Evolutionary conservation across 164 flowering plant species (phyloP), one percentile per base, ranked within the genome.

Genomic region (Sedum album): DNA sequence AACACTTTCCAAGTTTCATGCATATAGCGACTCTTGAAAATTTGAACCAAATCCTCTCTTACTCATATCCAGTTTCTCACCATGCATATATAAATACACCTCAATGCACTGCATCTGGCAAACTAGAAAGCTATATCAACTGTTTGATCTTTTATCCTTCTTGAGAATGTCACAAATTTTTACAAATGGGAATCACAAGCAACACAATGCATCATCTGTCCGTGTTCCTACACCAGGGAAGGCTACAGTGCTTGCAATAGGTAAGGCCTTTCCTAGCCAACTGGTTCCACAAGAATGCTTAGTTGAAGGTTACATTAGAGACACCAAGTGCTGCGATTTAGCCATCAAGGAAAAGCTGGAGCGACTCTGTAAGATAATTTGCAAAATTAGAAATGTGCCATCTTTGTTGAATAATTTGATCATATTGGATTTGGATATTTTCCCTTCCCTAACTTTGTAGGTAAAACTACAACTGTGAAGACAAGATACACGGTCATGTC

Each of bases 401-500:
- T 1, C 4, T 15, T 44, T 44, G 15, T 11, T 44, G 17, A 44
- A 44, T 44, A 44, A 44, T 44, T 11, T 9, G 48, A 15, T 44
- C 97, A 5, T 93, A 91, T 17, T 44, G 3, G 15, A 14, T 44
- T 3, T 13, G 48, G 48, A 11, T 44, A 17, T 44, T 14, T 44
- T 38, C 10, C 17, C 78, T 86, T 44, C 48, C 48, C 48, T 44
- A 11, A 4, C 4, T 36, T 38, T 60, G 66, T 80, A 91, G 97
- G 96, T 84, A 84, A 82, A 84, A 82, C 96, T 51, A 94, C 99
- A 13, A 90, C 96, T 1, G 97, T 91, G 26, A 94, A 91, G 74
- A 94, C 96, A 44, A 85, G 99, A 75, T 94, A 91, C 66, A 96
- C 88, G 51, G 99, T 92, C 1, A 95, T 95, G 96, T 95, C 92